Conservation (phyloP, 345 rosid species). For the Eucalyptus viminalis region DNA sequence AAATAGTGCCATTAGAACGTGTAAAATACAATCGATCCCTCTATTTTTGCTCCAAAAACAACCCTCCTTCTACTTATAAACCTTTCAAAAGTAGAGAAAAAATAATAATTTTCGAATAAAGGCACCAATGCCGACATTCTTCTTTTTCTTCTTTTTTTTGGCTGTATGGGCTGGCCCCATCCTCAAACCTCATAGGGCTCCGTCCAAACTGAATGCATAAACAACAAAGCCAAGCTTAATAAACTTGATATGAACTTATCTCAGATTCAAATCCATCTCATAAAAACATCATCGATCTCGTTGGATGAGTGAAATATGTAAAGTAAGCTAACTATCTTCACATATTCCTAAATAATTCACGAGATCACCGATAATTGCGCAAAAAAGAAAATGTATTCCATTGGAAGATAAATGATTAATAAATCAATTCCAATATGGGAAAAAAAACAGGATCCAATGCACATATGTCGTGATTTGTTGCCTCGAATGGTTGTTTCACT, state of each 20-base stretch:
- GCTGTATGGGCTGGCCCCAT: accelerated
- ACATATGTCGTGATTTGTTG: no score
- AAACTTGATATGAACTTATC: no score
- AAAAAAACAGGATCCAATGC: no score
- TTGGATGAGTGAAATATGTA: neutral
- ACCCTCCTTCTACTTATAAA: neutral
- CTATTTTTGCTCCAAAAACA: neutral
- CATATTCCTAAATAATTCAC: neutral
- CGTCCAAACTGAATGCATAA: accelerated
- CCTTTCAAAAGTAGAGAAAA: neutral
- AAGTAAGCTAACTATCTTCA: neutral
- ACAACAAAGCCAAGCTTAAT: no score
- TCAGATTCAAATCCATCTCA: accelerated
- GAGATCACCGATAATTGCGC: neutral
- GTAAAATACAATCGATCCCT: accelerated
- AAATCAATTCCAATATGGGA: no score
- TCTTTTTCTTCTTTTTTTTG: accelerated
- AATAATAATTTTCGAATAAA: neutral
- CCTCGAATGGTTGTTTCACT: no score
- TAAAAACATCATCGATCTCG: accelerated
- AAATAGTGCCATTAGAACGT: neutral
- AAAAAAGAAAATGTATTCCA: neutral
- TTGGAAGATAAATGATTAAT: no score
- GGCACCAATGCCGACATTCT: neutral
- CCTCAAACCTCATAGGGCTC: no score